A percentile compares a stretch with the other conserved stretches of the same genome.
phyloP scores from a whole-genome alignment of 768 basidiomycete species.

The Dacryopinax primogenitus region DNA sequence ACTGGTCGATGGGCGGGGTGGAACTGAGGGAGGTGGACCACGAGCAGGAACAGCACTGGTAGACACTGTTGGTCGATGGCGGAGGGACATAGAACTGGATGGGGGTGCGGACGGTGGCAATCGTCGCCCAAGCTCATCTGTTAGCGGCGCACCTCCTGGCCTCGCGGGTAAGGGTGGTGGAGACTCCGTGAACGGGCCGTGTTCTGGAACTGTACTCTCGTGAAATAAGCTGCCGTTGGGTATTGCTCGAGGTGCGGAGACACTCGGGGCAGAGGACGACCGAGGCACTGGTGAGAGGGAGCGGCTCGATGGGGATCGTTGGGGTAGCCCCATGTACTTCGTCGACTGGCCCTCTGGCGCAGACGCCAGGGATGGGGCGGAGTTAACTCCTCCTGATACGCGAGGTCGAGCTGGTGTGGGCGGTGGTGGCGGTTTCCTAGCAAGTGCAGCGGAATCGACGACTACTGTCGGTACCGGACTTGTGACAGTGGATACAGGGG shows the following conservation, averaged over 20 bases:
- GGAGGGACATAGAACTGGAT: background rate
- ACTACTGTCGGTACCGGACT: background rate
- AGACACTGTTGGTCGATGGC: background rate
- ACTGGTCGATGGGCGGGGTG: background rate
- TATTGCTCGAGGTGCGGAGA: background rate
- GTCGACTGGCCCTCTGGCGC: background rate
- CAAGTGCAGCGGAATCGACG: background rate
- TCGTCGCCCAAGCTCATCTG: background rate
- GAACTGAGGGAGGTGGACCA: background rate
- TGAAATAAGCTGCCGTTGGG: background rate
- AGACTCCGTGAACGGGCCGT: background rate
- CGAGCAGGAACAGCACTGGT: background rate
- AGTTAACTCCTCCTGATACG: background rate
- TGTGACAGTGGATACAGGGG: background rate
- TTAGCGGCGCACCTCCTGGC: background rate
- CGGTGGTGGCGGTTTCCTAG: background rate
- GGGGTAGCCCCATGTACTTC: background rate
- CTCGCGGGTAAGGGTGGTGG: background rate
- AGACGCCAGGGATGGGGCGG: no score
- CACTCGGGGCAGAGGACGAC: background rate
- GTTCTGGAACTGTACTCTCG: background rate
- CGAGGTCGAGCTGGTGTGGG: background rate
- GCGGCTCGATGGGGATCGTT: background rate
- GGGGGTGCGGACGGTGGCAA: background rate
- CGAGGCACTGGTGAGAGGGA: background rate